Evolutionary conservation across 148 eudicot genomes (phyloP), one percentile per base, ranked within the genome.

Genomic region (Vaccinium darrowii): DNA sequence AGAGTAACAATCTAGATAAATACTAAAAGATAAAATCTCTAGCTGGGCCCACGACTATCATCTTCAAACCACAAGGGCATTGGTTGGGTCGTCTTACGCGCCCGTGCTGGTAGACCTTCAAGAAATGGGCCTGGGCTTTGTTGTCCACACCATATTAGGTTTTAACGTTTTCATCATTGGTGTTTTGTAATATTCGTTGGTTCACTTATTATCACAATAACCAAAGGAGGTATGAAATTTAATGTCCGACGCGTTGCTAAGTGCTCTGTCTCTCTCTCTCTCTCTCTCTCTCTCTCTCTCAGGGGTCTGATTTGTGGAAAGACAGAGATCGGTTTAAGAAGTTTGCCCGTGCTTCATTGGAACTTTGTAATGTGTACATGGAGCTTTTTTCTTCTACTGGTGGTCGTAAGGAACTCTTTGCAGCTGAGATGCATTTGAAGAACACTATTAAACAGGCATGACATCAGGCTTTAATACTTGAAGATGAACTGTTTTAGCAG

Each of bases 271-370:
- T 21, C 69, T 62, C 43, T 4, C 23, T n/a, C 51, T 69, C 18
- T 62, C 67, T 79, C 27, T 67, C 53, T 78, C 50, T 69, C 54
- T 81, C 30, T 36, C 33, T 72, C 60, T 87, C 43, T 36, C 88
- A 94, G 92, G 98, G 99, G 76, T 94, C 96, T 76, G 96, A 97
- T 79, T 88, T 97, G 79, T 94, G 98, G 95, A 95, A 89, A 85
- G 98, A 97, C 83, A 81, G 67, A 79, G 91, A 89, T 33, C 94
- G 92, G 67, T 97, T 95, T 83, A 90, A 82, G 88, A 97, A 95
- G 90, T 94, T 92, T 88, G 95, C 96, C n/a, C 86, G 23, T 86
- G 99, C 99, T 82, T 97, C 95, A 19, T 88, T 95, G 89, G 98
- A 97, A 81, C 98, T 97, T 9, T 97, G 94, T 84, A 91, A 91